Evolutionary conservation across 108 stramenopile species (phyloP), one percentile per base, ranked within the genome.

Genomic region (Cylindrotheca closterium): DNA sequence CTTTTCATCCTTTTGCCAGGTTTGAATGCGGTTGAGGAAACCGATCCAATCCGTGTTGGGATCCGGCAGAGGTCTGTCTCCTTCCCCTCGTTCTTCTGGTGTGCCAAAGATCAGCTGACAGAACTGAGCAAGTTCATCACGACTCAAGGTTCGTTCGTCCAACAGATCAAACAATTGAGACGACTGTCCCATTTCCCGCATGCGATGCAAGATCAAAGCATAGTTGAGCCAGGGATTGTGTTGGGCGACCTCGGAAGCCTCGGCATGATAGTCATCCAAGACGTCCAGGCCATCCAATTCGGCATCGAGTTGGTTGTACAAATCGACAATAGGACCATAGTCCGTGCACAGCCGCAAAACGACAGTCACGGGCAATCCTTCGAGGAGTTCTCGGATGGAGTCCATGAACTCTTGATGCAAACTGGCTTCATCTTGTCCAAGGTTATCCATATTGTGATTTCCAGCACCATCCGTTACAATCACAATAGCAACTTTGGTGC

Each of bases 261-360:
- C 92, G 7, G 74, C 84, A n/a, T 46, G 29, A 45, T 85, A 75
- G 53, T 94, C 89, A 58, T 94, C 93, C 0, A 94, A 33, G 1
- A 94, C 89, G 55, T 94, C 93, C 32, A 94, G 69, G 17, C 85
- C 42, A 55, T 87, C 86, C 26, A 88, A 63, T 54, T 86, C 65
- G 23, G 68, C 63, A 63, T 94, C 93, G 8, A 94, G 61, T 21
- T 67, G 63, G 62, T 91, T 91, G 77, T 83, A 94, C 71, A 87
- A 91, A 3, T 76, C 51, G 17, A 75, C 68, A 4, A 91, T 71
- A 1, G 51, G 52, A 21, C 74, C 82, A 54, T 89, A 86, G 59
- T 94, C 88, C 0, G 93, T 94, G 60, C 93, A 94, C 30, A 94
- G 73, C 17, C 89, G 77, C 10, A 94, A 68, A 18, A 91, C 86